A percentile compares a stretch with the other conserved stretches of the same genome.
phyloP scores from a whole-genome alignment of 305 asterid species.

The Fraxinus baroniana region DNA sequence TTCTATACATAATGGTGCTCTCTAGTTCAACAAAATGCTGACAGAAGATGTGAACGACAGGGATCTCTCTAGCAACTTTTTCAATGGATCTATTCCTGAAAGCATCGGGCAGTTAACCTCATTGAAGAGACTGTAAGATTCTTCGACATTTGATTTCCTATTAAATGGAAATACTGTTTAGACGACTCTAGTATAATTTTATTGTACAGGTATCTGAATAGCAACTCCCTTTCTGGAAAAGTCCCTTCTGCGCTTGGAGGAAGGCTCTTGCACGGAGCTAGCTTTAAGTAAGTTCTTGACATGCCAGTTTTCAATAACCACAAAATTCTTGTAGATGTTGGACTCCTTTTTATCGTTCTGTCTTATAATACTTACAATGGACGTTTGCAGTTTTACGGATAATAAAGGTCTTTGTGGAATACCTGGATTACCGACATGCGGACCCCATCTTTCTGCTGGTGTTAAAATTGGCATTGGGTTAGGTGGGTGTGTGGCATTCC shows the following conservation, averaged over 20 bases:
- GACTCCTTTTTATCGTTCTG: background rate
- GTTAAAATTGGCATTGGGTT: conserved; percentile 72
- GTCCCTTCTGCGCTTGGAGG: conserved; percentile 92
- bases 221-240: conserved; percentile 82
- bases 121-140: conserved; percentile 68
- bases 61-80: conserved; percentile 84
- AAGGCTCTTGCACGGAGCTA: conserved; percentile 88
- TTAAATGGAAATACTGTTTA: background rate
- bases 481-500: conserved; percentile 50
- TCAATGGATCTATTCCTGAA: conserved; percentile 89
- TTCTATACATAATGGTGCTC: conserved; percentile 1
- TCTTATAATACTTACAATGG: conserved; percentile 25
- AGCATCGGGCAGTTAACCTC: conserved; percentile 76
- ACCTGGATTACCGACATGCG: conserved; percentile 79
- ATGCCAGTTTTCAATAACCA: background rate
- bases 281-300: conserved; percentile 67
- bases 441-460: conserved; percentile 72
- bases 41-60: conserved; percentile 44
- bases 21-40: conserved; percentile 24
- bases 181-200: conserved; percentile 24
- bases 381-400: conserved; percentile 76
- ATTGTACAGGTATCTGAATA: conserved; percentile 72
- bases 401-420: conserved; percentile 94
- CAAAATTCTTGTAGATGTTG: background rate
- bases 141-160: conserved; percentile 21